Conservation (phyloP, 306 rosid genomes). For the Lathyrus oleraceus region DNA sequence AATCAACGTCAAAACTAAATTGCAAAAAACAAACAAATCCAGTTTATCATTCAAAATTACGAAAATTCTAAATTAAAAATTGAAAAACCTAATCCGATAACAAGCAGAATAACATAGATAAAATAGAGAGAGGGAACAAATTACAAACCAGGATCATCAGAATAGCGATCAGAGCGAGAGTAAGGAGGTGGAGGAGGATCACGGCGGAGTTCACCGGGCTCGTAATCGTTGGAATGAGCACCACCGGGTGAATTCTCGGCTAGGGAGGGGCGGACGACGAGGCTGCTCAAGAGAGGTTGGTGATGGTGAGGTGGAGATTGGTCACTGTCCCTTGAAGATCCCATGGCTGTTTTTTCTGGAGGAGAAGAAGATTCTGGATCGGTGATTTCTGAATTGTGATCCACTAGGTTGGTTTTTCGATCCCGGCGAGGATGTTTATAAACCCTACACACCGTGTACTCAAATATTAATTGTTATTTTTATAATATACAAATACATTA, state of each 20-base stretch:
- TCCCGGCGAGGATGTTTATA: background rate
- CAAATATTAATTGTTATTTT: background rate
- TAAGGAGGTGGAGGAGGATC: slow-evolving; percentile 41
- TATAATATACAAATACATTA: too few species aligned
- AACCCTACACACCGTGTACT: slow-evolving; percentile 9
- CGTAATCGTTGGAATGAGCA: slow-evolving; percentile 35
- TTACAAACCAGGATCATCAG: slow-evolving; percentile 51
- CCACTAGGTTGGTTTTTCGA: background rate
- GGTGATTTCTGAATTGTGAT: background rate
- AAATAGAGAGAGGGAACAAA: slow-evolving; percentile 20
- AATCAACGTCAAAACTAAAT: background rate
- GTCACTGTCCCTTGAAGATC: slow-evolving; percentile 41
- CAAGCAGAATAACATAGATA: background rate
- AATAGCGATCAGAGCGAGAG: slow-evolving; percentile 48
- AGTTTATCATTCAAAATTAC: background rate
- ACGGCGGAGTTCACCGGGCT: slow-evolving; percentile 46
- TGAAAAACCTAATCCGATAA: slow-evolving; percentile 7
- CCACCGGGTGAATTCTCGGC: slow-evolving; percentile 24
- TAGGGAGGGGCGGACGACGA: slow-evolving; percentile 50
- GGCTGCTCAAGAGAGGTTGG: slow-evolving; percentile 53
- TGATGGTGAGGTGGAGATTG: slow-evolving; percentile 48
- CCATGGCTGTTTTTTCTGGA: slow-evolving; percentile 25
- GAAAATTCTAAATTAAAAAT: background rate
- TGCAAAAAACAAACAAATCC: background rate
- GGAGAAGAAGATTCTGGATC: background rate